A percentile compares a stretch with the other conserved stretches of the same genome.
Conservation (phyloP, 306 rosid species). For the Vicia sativa region DNA sequence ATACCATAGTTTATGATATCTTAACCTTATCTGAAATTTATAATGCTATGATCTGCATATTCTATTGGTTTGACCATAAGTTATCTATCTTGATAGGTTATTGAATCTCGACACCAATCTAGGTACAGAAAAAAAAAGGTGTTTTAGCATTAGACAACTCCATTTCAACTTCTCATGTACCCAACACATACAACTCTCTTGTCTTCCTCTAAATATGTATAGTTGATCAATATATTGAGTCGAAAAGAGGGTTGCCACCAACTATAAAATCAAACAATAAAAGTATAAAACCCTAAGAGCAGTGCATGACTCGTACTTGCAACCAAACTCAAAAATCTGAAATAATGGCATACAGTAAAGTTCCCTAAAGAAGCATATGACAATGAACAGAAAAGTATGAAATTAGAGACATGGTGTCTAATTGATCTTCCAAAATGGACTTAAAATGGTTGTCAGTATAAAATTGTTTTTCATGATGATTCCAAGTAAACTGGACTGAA, state of each 20-base stretch:
- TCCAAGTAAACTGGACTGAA: slow-evolving; percentile 26
- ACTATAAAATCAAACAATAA: background rate
- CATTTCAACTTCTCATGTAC: slow-evolving; percentile 18
- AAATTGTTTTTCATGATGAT: background rate
- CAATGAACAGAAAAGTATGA: background rate
- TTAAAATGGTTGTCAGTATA: background rate
- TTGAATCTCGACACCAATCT: background rate
- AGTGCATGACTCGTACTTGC: slow-evolving; percentile 5
- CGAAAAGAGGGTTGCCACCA: background rate
- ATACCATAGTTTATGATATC: background rate
- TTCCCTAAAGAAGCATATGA: slow-evolving; percentile 20
- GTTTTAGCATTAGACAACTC: background rate
- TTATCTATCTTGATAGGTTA: slow-evolving; percentile 4
- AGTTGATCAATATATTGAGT: slow-evolving; percentile 9
- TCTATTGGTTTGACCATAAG: slow-evolving; percentile 13
- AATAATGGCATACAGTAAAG: slow-evolving; percentile 1
- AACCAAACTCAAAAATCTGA: slow-evolving; percentile 5
- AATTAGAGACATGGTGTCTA: slow-evolving; percentile 20
- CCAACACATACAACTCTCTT: slow-evolving; percentile 8
- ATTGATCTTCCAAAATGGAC: slow-evolving; percentile 6
- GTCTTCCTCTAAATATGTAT: slow-evolving; percentile 4
- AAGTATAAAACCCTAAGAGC: background rate
- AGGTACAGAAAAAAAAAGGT: slow-evolving; percentile 4
- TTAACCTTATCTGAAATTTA: slow-evolving; percentile 6
- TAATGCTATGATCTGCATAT: slow-evolving; percentile 6